Base-by-base conservation (phyloP, 2,329 filamentous ascomycete genomes). In the Alternaria arbusti region DNA sequence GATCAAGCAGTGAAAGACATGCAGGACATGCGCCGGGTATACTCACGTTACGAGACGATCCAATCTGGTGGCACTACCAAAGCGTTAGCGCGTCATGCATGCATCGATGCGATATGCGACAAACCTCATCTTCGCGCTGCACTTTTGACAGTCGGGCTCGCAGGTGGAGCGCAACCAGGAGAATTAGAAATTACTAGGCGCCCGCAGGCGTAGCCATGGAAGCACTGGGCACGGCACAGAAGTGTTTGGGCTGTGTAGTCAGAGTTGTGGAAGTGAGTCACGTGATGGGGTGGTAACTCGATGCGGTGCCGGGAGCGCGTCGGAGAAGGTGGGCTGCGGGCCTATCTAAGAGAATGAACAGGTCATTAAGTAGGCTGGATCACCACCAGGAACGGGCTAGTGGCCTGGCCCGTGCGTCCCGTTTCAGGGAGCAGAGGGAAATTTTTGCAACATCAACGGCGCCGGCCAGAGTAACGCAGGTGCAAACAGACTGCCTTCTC, bases 1-100 rank as follows among this genome's bases (percentile, higher is more conserved):
- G 23, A 57, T 28, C 12, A 43, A 23, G 43, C 25, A 22, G 40
- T 25, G 58, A 45, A 36, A 47, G 40, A 57, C 15, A 26, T 61
- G 57, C 40, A 57, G 51, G 64, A 44, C 57, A 30, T 45, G 59
- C 57, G 46, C 47, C 52, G 64, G 65, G 60, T 69, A 61, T 49
- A 79, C 76, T 74, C 74, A 79, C 76, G 74, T 79, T 70, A 79
- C 76, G 64, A 79, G 76, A 68, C 76, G 74, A 67, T 79, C 76
- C 70, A 79, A 73, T 75, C 75, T 77, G 64, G 76, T 78, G 71
- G 70, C 76, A 78, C 76, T 78, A 74, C 72, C 59, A 67, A 47
- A 64, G 64, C 64, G 70, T 78, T 78, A 78, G 76, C 76, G 72
- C 70, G 70, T 67, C 64, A 71, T 73, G 71, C 70, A 73, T 68